Evolutionary conservation across 805 yeast genomes (phyloP), one percentile per base, ranked within the genome.

Genomic region (Zygosaccharomyces kombuchaensis): DNA sequence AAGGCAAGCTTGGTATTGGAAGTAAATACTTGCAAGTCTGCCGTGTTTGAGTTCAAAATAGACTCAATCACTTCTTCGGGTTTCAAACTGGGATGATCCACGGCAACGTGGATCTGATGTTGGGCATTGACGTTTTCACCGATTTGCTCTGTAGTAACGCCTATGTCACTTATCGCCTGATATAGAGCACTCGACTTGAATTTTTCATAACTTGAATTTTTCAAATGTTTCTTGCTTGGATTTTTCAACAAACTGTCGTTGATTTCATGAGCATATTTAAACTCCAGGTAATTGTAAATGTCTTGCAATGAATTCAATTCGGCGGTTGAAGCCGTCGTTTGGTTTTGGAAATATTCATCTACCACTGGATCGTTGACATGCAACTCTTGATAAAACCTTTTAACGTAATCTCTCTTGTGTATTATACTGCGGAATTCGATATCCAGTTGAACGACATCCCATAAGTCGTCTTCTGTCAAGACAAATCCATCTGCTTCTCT

Each of bases 391-490:
- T 77, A 76, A 44, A 86, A 70, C 43, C 75, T 76, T 48, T 75
- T 75, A 21, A 86, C 80, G 39, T 79, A 75, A 40, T 74, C 72
- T 60, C 83, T 78, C 69, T 88, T 90, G 51, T 84, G 87, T 47
- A 84, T 71, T 25, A 91, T 69, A 13, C 95, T 82, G 63, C 89
- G 96, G 64, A 81, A 93, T 55, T 88, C 96, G 53, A 89, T 75
- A 64, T 91, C 98, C 44, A 89, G 73, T 52, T 80, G 85, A 10
- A 88, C 82, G 52, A 91, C 83, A 60, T 90, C 78, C 99, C 99
- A 93, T 50, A 93, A 71, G 62, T 90, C 97, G 66, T 87, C 90
- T 67, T 85, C 95, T 44, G 73, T 77, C 45, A 86, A 68, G 1
- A 72, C 69, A 23, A 67, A 64, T 9, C 71, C 77, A 25, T 71